Base-by-base conservation (phyloP, 495 filamentous ascomycete genomes). In the Penicillium antarcticum region DNA sequence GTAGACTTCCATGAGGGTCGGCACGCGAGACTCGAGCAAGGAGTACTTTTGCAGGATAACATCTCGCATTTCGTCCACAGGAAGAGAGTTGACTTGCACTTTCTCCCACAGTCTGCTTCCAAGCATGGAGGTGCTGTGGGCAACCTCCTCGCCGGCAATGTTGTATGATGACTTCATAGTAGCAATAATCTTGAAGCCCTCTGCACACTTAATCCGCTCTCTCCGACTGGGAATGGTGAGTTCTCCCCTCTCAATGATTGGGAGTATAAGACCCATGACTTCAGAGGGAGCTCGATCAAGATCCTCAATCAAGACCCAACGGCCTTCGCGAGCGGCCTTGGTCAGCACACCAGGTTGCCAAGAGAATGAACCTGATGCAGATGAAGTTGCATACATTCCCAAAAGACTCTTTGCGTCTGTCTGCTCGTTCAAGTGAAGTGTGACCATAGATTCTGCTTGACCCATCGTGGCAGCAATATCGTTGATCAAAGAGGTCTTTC, bases 241-340 rank as follows among this genome's bases (percentile, higher is more conserved):
- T 66, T 96, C 89, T 2, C 89, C 80, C 37, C 87, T 80, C 62
- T 97, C 92, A 53, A 97, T 89, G 2, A 99, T 78, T 1, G 95
- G 92, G 24, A 97, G 74, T 33, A 99, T 80, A 3, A 88, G 88
- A 62, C 91, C 91, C 65, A 97, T 87, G 41, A 97, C 87, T 65
- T 97, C 94, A 48, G 87, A 91, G n/a, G 95, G 92, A 14, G 94
- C 95, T 44, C 92, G 87, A 65, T 99, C 88, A 23, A 99, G 77
- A 65, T 99, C 95, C 72, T 99, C 95, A 47, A 99, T 92, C 48
- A 97, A 73, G 5, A 99, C 84, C 95, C 94, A 97, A 61, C 91
- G 81, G 37, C 95, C 95, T 71, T 97, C 92, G 62, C 77, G 84
- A 2, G 96, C 90, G 12, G 95, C 95, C 33, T 90, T 95, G 0